Percentiles rank a stretch among this genome's conserved stretches.
Evolutionary conservation across 148 eudicot species (phyloP).

Genomic region (Polygonum aviculare): DNA sequence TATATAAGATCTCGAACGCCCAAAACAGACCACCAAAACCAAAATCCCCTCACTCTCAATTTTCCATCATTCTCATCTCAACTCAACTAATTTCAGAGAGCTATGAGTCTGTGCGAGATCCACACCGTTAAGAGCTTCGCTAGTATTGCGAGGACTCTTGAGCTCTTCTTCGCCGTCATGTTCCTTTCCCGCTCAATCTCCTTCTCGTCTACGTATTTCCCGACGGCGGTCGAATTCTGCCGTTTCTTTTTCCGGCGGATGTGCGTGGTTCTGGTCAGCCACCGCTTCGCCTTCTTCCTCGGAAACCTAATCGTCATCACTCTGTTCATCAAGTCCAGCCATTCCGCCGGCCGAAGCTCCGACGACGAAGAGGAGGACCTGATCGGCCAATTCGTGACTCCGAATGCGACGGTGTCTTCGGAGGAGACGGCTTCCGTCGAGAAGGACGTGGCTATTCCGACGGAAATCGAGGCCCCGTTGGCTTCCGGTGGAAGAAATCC

Average conservation of each 20-base stretch:
- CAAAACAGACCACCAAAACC: neutral
- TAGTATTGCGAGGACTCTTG: conserved; percentile 19
- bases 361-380: conserved; percentile 4
- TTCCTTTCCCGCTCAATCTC: conserved; percentile 20
- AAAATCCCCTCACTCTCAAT: too few relatives aligned
- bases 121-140: conserved; percentile 21
- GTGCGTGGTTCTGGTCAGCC: conserved; percentile 23
- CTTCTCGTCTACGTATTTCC: conserved; percentile 18
- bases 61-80: neutral
- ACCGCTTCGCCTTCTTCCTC: conserved; percentile 42
- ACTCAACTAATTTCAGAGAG: neutral
- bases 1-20: neutral
- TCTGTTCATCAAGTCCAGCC: conserved; percentile 32
- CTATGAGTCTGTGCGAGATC: conserved; percentile 24
- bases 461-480: neutral
- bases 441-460: neutral
- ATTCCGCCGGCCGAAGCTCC: neutral
- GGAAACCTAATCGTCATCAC: conserved; percentile 46
- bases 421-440: neutral
- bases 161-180: conserved; percentile 19
- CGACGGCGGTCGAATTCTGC: conserved; percentile 16
- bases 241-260: conserved; percentile 14
- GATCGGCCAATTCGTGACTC: conserved; percentile 9
- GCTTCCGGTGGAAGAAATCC: neutral
- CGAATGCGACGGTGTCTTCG: neutral